Percentiles rank a stretch among this genome's conserved stretches.
Conservation (phyloP, 371 early-diverging fungal genomes). For the Apophysomyces elegans region DNA sequence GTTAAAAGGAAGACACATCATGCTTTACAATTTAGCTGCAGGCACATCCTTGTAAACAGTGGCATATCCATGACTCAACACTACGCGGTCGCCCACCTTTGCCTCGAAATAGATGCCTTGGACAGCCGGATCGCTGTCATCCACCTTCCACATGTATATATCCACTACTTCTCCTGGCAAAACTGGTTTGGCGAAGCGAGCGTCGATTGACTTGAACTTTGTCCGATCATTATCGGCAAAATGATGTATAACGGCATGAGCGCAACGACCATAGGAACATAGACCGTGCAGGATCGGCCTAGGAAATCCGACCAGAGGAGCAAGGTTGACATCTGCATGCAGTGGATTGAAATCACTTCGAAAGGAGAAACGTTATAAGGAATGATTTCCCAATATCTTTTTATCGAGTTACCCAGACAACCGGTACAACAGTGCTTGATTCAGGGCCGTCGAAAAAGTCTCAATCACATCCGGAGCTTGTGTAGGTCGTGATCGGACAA, state of each 20-base stretch:
- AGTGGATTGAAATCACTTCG: conserved; percentile 69
- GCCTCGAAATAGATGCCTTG: conserved; percentile 57
- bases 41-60: conserved; percentile 37
- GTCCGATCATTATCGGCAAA: conserved; percentile 55
- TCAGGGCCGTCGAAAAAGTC: conserved; percentile 40
- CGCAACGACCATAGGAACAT: conserved; percentile 67
- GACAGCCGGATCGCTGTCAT: conserved; percentile 34
- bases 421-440: conserved; percentile 71
- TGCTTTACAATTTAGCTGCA: conserved; percentile 32
- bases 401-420: conserved; percentile 51
- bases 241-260: conserved; percentile 58
- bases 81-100: conserved; percentile 53
- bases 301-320: conserved; percentile 65
- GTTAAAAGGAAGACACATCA: no score
- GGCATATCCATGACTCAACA: conserved; percentile 53
- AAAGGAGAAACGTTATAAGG: not conserved
- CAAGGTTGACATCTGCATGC: conserved; percentile 65
- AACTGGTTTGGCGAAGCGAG: conserved; percentile 72
- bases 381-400: not conserved
- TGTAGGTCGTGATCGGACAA: conserved; percentile 40
- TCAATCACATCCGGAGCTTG: conserved; percentile 60
- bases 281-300: conserved; percentile 72
- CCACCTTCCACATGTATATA: conserved; percentile 70
- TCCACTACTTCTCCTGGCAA: conserved; percentile 69
- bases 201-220: conserved; percentile 61